Conservation (phyloP, 441 rosid species). For the Arabidopsis lyrata region DNA sequence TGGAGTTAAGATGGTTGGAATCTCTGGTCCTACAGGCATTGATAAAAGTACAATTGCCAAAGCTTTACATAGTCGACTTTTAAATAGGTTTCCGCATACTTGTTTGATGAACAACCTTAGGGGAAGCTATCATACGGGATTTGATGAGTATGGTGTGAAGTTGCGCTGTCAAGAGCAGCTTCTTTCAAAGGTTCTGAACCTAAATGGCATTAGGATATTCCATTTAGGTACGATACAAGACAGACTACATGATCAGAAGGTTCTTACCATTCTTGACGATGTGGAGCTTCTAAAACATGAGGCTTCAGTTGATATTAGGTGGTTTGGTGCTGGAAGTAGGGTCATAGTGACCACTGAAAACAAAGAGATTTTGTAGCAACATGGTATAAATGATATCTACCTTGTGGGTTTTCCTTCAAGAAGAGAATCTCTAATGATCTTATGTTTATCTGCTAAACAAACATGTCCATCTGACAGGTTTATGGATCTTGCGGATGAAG, state of each 20-base stretch:
- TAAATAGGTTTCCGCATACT: too few relatives aligned
- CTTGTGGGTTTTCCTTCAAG: background rate
- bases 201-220: background rate
- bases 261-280: constrained; percentile 34
- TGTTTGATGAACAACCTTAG: too few relatives aligned
- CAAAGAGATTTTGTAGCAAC: background rate
- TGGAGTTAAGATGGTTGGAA: too few relatives aligned
- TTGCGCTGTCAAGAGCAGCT: too few relatives aligned
- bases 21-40: too few relatives aligned
- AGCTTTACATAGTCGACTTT: too few relatives aligned
- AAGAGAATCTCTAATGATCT: background rate
- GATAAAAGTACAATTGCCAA: too few relatives aligned
- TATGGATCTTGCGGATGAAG: background rate
- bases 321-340: constrained; percentile 12
- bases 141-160: too few relatives aligned
- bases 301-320: background rate
- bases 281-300: background rate
- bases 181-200: background rate
- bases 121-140: too few relatives aligned
- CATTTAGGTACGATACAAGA: constrained; percentile 24
- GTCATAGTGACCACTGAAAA: background rate
- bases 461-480: background rate
- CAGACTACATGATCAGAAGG: background rate
- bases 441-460: background rate
- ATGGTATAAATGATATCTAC: background rate